A percentile compares a stretch with the other conserved stretches of the same genome.
Evolutionary conservation across 345 rosid species (phyloP).

Genomic region (Salix koriyanagi): DNA sequence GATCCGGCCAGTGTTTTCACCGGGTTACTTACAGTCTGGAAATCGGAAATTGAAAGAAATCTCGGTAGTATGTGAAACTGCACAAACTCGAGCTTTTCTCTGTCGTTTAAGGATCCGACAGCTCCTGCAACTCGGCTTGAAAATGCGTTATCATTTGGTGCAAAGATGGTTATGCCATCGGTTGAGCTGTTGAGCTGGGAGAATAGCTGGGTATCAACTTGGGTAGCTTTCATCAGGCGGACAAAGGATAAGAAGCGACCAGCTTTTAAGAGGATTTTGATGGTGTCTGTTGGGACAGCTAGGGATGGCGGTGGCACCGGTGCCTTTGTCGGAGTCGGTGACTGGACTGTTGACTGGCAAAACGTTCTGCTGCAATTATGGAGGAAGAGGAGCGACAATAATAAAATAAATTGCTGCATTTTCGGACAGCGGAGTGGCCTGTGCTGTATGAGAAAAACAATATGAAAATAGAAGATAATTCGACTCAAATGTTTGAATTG

Average conservation of each 20-base stretch:
- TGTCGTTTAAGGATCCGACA: constrained; percentile 7
- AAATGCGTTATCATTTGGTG: constrained; percentile 18
- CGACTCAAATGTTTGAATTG: not conserved
- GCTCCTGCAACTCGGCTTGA: constrained; percentile 9
- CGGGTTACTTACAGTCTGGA: constrained; percentile 21
- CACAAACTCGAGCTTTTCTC: constrained; percentile 8
- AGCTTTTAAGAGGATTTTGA: constrained; percentile 14
- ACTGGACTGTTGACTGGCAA: constrained; percentile 7
- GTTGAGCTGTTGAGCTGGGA: constrained; percentile 19
- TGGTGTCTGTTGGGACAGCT: constrained; percentile 4
- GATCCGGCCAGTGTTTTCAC: constrained; percentile 20
- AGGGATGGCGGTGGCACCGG: not conserved
- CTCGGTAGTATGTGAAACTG: constrained; percentile 17
- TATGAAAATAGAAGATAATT: too few species aligned
- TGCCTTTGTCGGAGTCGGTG: not conserved
- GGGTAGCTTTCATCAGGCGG: constrained; percentile 21
- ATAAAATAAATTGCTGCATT: constrained; percentile 2
- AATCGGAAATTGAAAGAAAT: constrained; percentile 1
- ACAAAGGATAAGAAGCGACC: constrained; percentile 13
- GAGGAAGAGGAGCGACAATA: not conserved
- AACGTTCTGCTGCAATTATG: not conserved
- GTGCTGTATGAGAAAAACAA: not conserved
- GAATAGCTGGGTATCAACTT: constrained; percentile 5
- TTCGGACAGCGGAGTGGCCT: not conserved
- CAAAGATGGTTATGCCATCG: constrained; percentile 24